Conservation (phyloP, 768 basidiomycete species). For the Lactifluus echinatus region DNA sequence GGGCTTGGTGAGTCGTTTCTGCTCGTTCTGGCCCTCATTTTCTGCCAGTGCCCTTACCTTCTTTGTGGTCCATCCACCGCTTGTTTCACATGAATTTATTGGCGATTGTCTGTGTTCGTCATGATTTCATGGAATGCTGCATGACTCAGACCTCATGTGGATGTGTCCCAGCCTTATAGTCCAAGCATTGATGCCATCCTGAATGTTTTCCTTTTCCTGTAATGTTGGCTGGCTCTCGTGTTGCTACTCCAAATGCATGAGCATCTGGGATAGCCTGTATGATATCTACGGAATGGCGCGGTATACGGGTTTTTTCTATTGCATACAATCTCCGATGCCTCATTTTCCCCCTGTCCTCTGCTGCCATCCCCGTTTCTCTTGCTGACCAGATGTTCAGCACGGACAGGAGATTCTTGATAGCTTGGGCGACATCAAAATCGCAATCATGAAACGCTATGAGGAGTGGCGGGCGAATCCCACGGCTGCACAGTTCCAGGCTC, state of each 20-base stretch:
- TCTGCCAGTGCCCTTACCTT: neutral
- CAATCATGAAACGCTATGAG: conserved; percentile 55
- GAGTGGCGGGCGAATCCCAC: conserved; percentile 37
- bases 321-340: neutral
- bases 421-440: conserved; percentile 55
- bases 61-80: neutral
- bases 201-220: neutral
- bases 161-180: neutral
- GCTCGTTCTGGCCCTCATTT: neutral
- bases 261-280: neutral
- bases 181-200: neutral
- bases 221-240: neutral
- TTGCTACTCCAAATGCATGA: neutral
- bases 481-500: conserved; percentile 12
- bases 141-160: neutral
- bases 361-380: conserved; percentile 2
- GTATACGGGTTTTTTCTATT: neutral
- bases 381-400: conserved; percentile 38
- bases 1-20: conserved; percentile 46
- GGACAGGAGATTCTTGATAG: conserved; percentile 65
- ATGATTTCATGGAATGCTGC: neutral
- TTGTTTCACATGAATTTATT: neutral
- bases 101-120: neutral
- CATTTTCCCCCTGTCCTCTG: neutral
- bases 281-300: neutral